Base-by-base conservation (phyloP, 2,329 filamentous ascomycete genomes). In the Stachybotrys chlorohalonatus region DNA sequence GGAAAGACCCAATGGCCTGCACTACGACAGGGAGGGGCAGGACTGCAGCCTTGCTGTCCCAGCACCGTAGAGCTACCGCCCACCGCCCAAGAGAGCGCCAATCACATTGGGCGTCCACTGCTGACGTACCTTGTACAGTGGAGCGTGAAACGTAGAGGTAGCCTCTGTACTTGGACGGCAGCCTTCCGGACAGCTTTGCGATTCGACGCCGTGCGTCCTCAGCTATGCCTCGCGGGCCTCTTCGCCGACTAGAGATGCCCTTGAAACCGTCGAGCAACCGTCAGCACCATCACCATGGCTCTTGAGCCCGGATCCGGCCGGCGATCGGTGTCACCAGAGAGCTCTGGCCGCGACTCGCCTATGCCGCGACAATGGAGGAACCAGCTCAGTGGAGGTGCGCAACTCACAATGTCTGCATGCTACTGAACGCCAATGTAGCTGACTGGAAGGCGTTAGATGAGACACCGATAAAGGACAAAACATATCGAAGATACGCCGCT, bases 401-500 rank as follows among this genome's bases (percentile, higher is more conserved):
- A 53, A 51, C 47, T 8, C 46, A 6, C 9, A 36, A 68, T 49
- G 8, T 36, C 24, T 24, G 24, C 11, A 9, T 42, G 49, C 11
- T 16, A 2, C 16, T 9, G 15, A n/a, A 47, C n/a, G 17, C 2
- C 46, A 2, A 24, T 24, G 24, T 24, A 24, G 46, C 16, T 47
- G n/a, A 24, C 46, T 16, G 9, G 9, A 8, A 8, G 46, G 15
- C 6, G 8, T 31, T 55, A 83, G 77, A 89, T 68, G 83, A 81
- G 51, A 61, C 72, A 52, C 75, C 75, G 13, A 73, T 72, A 48
- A 84, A 83, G 68, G 84, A 86, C 70, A 86, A 86, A 69, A 71
- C 79, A 53, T 93, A 90, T 68, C 90, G 92, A 61, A 88, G 92
- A 70, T 99, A 97, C 82, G 90, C 91, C 49, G 83, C 86, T 51